Base-by-base conservation (phyloP, 2,329 filamentous ascomycete species). In the Scytalidium lignicola region DNA sequence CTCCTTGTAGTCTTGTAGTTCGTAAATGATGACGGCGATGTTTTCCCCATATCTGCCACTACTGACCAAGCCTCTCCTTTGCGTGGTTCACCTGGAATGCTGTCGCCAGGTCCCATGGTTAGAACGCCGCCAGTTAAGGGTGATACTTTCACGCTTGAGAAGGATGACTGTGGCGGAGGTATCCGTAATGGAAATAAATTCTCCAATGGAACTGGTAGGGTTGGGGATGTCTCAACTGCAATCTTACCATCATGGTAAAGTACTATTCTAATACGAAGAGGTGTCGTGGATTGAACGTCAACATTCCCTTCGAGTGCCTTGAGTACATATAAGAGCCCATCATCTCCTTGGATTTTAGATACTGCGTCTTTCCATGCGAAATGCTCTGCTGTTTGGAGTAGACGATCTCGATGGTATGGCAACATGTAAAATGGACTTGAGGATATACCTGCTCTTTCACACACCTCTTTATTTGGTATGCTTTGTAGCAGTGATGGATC, bases 1-100 rank as follows among this genome's bases (percentile, higher is more conserved):
- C 92, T 81, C 43, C 76, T 72, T 0, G 88, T 93, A 0, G 92
- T 97, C 67, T 99, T 97, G 71, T 87, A 88, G 50, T 85, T 83
- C 0, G 91, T 96, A 62, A 85, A 87, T n/a, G 81, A 76, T 0
- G 75, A 75, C 0, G 75, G 71, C 0, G 64, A 59, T 0, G 76
- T 86, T 3, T 70, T 60, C 22, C 68, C 50, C 0, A 70, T 68
- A 63, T 86, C 83, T 12, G 85, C 60, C 13, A 70, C 66, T 15
- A 85, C 58, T n/a, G 55, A 61, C 74, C 76, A 83, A 3, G 53
- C 39, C 2, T 58, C 39, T 2, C 22, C 28, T 18, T 40, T 55
- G 1, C 48, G 54, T 6, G 61, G 55, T 46, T 65, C 62, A 5
- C 61, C 61, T 42, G 53, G 40, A 3, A 59, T 45, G 6, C 44